phyloP scores from a whole-genome alignment of 2,329 filamentous ascomycete genomes.

The Pyricularia grisea region DNA sequence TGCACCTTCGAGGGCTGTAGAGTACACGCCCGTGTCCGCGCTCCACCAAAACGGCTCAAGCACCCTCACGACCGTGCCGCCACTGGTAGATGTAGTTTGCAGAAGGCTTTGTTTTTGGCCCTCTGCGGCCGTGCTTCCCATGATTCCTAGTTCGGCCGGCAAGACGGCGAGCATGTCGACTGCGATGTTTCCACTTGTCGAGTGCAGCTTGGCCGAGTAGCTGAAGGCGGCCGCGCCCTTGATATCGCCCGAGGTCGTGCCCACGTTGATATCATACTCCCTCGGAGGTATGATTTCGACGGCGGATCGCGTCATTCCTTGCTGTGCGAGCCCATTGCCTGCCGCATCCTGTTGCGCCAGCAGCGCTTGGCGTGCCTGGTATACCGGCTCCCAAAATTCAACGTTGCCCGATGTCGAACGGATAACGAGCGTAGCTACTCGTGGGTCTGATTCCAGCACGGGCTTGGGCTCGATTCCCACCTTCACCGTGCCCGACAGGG shows the following conservation, averaged over 20 bases:
- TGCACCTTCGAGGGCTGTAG: not conserved
- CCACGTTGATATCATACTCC: slow-evolving; percentile 34
- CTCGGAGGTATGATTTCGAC: slow-evolving; percentile 27
- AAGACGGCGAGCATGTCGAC: slow-evolving; percentile 35
- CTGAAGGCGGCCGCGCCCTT: slow-evolving; percentile 29
- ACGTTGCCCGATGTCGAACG: slow-evolving; percentile 34
- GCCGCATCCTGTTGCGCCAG: slow-evolving; percentile 2
- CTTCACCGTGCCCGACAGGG: slow-evolving; percentile 32
- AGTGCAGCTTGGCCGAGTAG: slow-evolving; percentile 22
- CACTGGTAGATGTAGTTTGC: slow-evolving; percentile 34
- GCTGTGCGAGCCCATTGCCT: not conserved
- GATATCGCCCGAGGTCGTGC: slow-evolving; percentile 35
- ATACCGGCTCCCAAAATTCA: slow-evolving; percentile 29
- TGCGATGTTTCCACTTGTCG: slow-evolving; percentile 29
- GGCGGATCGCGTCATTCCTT: not conserved
- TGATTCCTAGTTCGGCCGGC: slow-evolving; percentile 1
- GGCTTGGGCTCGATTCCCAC: slow-evolving; percentile 30
- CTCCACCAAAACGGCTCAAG: slow-evolving; percentile 34
- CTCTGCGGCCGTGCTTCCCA: slow-evolving; percentile 12
- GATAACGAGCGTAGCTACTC: slow-evolving; percentile 30
- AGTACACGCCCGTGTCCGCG: slow-evolving; percentile 11
- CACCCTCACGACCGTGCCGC: slow-evolving; percentile 26
- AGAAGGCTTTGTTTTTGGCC: slow-evolving; percentile 14
- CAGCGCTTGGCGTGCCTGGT: slow-evolving; percentile 11
- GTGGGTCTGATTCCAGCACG: slow-evolving; percentile 21